Evolutionary conservation across 306 rosid species (phyloP).

Genomic region (Hippophae tibetana): DNA sequence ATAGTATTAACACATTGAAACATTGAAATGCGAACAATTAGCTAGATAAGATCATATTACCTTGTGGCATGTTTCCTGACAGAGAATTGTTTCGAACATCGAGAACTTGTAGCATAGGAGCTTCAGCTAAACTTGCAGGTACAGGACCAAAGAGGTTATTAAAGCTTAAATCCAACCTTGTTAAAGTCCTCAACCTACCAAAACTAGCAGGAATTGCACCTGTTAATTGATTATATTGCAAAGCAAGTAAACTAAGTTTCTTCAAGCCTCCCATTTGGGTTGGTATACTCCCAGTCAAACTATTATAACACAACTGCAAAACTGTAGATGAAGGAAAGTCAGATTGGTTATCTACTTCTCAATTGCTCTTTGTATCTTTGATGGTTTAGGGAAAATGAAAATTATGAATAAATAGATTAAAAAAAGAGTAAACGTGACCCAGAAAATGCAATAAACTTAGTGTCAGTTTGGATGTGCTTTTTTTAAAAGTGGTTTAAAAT

Average conservation of each 20-base stretch:
- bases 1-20: neutral
- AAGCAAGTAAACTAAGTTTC: conserved; percentile 55
- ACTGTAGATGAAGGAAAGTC: conserved; percentile 34
- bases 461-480: no score
- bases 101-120: conserved; percentile 46
- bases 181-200: conserved; percentile 42
- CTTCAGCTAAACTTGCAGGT: conserved; percentile 54
- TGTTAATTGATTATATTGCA: conserved; percentile 60
- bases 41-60: conserved; percentile 27
- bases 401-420: no score
- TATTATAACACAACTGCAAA: conserved; percentile 82
- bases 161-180: conserved; percentile 71
- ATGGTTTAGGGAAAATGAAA: no score
- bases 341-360: neutral
- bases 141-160: conserved; percentile 65
- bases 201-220: conserved; percentile 89
- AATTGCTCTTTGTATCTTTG: no score
- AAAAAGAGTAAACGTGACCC: no score
- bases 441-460: no score
- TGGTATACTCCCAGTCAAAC: conserved; percentile 66
- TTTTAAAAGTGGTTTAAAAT: no score
- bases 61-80: conserved; percentile 58
- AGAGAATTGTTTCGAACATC: conserved; percentile 70
- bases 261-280: conserved; percentile 44
- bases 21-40: neutral